phyloP scores from a whole-genome alignment of 75 land plant species.

The Cunninghamia lanceolata region DNA sequence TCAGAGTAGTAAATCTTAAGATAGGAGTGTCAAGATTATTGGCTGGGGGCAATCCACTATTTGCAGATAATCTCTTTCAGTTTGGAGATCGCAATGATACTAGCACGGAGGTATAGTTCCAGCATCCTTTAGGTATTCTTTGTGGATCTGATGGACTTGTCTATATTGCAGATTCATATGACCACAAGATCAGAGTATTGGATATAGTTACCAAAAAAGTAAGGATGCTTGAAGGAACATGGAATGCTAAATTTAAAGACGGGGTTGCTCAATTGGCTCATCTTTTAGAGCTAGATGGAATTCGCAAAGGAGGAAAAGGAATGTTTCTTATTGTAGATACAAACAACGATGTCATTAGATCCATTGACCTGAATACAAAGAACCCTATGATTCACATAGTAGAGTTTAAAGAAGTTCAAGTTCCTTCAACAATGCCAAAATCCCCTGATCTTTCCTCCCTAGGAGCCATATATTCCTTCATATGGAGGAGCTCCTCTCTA shows the following conservation, averaged over 20 bases:
- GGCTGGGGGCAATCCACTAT: slow-evolving; percentile 88
- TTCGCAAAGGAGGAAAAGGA: too few relatives aligned
- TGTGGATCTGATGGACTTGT: slow-evolving; percentile 65
- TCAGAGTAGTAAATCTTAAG: slow-evolving; percentile 69
- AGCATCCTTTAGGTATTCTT: slow-evolving; percentile 87
- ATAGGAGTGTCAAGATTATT: slow-evolving; percentile 85
- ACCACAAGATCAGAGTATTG: slow-evolving; percentile 99
- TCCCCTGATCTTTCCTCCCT: too few relatives aligned
- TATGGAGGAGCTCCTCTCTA: too few relatives aligned
- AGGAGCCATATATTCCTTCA: too few relatives aligned
- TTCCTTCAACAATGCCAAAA: slow-evolving; percentile 53
- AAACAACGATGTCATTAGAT: slow-evolving; percentile 88
- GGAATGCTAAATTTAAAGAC: too few relatives aligned
- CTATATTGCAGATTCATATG: slow-evolving; percentile 91
- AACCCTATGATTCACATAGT: slow-evolving; percentile 52
- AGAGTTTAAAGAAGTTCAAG: slow-evolving; percentile 80
- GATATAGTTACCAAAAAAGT: too few relatives aligned
- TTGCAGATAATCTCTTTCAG: slow-evolving; percentile 92
- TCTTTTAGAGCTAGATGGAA: too few relatives aligned
- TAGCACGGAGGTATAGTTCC: slow-evolving; percentile 81
- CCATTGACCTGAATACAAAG: slow-evolving; percentile 44
- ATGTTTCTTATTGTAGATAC: slow-evolving; percentile 84
- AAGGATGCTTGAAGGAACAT: too few relatives aligned
- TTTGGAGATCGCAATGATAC: slow-evolving; percentile 96
- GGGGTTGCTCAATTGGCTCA: too few relatives aligned